Percentiles rank a stretch among this genome's conserved stretches.
Evolutionary conservation across 2,329 filamentous ascomycete species (phyloP).

Genomic region (Dactylonectria estremocensis): DNA sequence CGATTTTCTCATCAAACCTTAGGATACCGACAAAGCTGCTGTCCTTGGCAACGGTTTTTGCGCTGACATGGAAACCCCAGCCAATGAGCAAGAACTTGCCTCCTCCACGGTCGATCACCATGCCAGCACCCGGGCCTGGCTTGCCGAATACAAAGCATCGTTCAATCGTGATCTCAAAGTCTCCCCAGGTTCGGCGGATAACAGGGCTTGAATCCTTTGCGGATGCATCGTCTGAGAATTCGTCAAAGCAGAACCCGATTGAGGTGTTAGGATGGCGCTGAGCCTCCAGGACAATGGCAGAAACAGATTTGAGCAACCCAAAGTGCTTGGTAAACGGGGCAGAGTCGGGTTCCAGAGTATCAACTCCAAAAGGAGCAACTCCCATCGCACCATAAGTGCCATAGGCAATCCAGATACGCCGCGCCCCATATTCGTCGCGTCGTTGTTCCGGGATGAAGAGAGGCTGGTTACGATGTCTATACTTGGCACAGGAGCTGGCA

Average conservation of each 20-base stretch:
- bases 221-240: neutral
- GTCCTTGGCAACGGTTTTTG: neutral
- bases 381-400: slow-evolving; percentile 1
- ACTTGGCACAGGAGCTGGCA: neutral
- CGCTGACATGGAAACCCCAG: neutral
- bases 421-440: slow-evolving; percentile 8
- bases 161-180: neutral
- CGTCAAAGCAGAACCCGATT: slow-evolving; percentile 17
- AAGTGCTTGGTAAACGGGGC: slow-evolving; percentile 3
- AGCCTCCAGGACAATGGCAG: neutral
- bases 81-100: slow-evolving; percentile 2
- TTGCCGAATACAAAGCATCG: slow-evolving; percentile 10
- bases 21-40: slow-evolving; percentile 4
- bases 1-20: neutral
- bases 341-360: neutral
- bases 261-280: neutral
- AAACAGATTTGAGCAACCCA: neutral
- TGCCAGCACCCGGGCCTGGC: neutral
- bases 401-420: slow-evolving; percentile 5
- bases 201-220: neutral
- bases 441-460: slow-evolving; percentile 22
- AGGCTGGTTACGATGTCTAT: neutral
- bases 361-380: slow-evolving; percentile 11
- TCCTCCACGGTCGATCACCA: slow-evolving; percentile 1
- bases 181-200: neutral